phyloP scores from a whole-genome alignment of 2,329 filamentous ascomycete species.

The Cylindrodendrum hubeiense region DNA sequence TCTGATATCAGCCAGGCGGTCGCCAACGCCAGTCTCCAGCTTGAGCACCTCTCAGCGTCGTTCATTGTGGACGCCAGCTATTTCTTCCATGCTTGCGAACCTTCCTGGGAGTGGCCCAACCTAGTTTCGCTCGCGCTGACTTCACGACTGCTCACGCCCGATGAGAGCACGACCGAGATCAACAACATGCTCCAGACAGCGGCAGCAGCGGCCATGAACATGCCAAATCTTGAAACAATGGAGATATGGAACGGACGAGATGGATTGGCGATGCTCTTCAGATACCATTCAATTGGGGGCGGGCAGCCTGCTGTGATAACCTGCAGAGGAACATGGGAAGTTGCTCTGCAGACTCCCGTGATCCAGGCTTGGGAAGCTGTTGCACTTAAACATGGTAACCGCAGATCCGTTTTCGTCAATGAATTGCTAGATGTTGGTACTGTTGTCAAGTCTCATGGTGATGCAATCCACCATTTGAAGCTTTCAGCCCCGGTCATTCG shows the following conservation, averaged over 20 bases:
- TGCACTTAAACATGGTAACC: conserved; percentile 15
- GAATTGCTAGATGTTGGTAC: conserved; percentile 16
- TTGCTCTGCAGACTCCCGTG: not conserved
- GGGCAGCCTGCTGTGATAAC: conserved; percentile 13
- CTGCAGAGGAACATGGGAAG: conserved; percentile 12
- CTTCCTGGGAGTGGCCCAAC: conserved; percentile 38
- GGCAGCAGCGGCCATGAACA: conserved; percentile 40
- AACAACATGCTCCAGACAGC: conserved; percentile 42
- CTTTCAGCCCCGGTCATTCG: conserved; percentile 26
- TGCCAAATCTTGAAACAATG: conserved; percentile 48
- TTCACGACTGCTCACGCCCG: conserved; percentile 39
- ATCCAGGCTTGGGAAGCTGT: conserved; percentile 28
- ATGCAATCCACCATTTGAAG: conserved; percentile 32
- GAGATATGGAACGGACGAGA: conserved; percentile 49
- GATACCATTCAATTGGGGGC: conserved; percentile 24
- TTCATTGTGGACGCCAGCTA: conserved; percentile 45
- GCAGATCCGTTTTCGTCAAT: conserved; percentile 23
- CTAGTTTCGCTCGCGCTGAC: conserved; percentile 45
- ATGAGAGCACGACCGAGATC: conserved; percentile 27
- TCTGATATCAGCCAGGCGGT: conserved; percentile 39
- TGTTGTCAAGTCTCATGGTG: conserved; percentile 24
- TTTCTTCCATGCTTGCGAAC: conserved; percentile 36
- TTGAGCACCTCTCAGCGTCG: conserved; percentile 44
- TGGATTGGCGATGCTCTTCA: conserved; percentile 41
- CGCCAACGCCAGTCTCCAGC: conserved; percentile 44